These are phyloP conservation scores for Entomortierella parvispora DNA, from an alignment of 192 early-diverging fungal genomes.

Conservation along the genomic window DNA sequence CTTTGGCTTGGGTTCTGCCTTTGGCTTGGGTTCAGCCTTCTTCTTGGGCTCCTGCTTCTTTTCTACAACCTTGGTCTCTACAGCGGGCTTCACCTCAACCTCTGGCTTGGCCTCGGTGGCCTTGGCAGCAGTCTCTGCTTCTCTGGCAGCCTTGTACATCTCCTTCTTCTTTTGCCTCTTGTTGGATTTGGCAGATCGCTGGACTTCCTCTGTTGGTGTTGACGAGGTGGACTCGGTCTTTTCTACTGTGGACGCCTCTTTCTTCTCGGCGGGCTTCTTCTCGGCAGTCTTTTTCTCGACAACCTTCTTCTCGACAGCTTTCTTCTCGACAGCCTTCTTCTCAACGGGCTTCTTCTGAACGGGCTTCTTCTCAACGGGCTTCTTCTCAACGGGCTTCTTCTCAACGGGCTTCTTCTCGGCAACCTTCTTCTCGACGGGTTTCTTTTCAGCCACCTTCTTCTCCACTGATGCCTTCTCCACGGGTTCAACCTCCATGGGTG, in stretches of 20 bases:
- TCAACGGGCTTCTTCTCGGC: not conserved
- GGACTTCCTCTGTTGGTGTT: too few relatives aligned
- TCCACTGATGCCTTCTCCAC: constrained; percentile 4
- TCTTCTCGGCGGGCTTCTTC: too few relatives aligned
- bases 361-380: constrained; percentile 1
- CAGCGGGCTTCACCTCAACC: not conserved
- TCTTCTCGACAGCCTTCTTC: constrained; percentile 9
- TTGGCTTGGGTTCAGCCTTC: not conserved
- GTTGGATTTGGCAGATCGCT: too few relatives aligned
- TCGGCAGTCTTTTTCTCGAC: constrained; percentile 1
- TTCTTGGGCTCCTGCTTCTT: too few relatives aligned
- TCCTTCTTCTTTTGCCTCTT: not conserved
- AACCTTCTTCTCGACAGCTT: not conserved
- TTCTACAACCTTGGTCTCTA: too few relatives aligned
- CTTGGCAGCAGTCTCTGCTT: not conserved
- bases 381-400: not conserved
- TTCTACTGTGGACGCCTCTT: too few relatives aligned
- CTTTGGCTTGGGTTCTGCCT: not conserved
- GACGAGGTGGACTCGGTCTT: too few relatives aligned
- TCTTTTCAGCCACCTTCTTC: not conserved
- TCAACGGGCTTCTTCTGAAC: not conserved
- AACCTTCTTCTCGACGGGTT: not conserved
- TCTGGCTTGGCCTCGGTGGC: too few relatives aligned
- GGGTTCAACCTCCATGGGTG: not conserved
- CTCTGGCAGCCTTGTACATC: not conserved